Evolutionary conservation across 768 basidiomycete species (phyloP), one percentile per base, ranked within the genome.

Genomic region (Tricholoma sp.): DNA sequence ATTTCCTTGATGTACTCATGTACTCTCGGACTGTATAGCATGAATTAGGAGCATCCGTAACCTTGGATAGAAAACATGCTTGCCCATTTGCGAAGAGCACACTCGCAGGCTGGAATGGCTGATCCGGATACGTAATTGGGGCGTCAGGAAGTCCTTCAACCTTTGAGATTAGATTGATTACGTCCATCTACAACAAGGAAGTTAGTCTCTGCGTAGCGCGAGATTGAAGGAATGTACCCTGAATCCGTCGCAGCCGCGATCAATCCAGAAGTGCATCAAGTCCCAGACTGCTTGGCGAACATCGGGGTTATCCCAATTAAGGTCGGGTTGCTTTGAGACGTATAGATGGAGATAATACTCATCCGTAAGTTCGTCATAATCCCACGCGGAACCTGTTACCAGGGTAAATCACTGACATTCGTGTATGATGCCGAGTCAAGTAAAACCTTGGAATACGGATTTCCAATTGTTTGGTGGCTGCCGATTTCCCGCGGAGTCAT

Each of bases 321-420:
- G 67, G 64, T 90, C 89, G 0, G 88, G 89, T 70, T 89, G 88
- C 63, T 88, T 79, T 8, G 74, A 64, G 53, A 80, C 71, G 68
- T 82, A 91, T 1, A 89, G 62, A 67, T 89, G 88, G 54, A 89
- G 80, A 65, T 89, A 88, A 60, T 86, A 90, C 68, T 90, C 86
- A 17, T 81, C 71, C 3, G 85, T 85, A 8, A 61, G 61, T 57
- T 80, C 78, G 69, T 89, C 85, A 60, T 80, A 87, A 18, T 84
- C 80, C 89, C 89, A 91, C 9, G 81, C 84, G 0, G 86, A 82
- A 10, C 83, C 83, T 84, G n/a, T 18, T n/a, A 39, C 13, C 37
- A 18, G 41, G 18, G 18, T 18, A 41, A 18, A 8, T 41, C 17
- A 6, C 18, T 18, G 13, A 18, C 41, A 17, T 18, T 5, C 8